Conservation (phyloP, 1,284 basidiomycete species). For the Apiotrichum gracile region DNA sequence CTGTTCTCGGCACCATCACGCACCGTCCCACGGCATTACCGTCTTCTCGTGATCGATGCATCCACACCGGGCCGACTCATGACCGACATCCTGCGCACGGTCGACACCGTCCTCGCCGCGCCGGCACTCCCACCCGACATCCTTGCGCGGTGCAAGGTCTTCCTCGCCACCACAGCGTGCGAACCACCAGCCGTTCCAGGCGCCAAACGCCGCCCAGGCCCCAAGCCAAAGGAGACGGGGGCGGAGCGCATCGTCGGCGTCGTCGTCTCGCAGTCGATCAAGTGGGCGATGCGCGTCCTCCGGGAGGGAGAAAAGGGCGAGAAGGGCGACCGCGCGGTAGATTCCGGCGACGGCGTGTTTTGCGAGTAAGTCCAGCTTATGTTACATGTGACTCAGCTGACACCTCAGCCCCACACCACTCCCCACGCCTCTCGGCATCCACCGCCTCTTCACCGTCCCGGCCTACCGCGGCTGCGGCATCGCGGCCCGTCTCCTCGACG, state of each 20-base stretch:
- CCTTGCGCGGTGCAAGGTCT: conserved; percentile 42
- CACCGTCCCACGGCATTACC: neutral
- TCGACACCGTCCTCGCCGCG: conserved; percentile 47
- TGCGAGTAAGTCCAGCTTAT: conserved; percentile 46
- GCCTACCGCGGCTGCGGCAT: conserved; percentile 40
- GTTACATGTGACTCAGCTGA: neutral
- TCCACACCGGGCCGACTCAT: conserved; percentile 32
- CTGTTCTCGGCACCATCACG: neutral
- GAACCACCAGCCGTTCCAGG: conserved; percentile 16
- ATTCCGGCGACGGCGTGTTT: conserved; percentile 43
- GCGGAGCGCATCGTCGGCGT: conserved; percentile 43
- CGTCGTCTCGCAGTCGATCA: conserved; percentile 47
- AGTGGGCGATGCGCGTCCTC: conserved; percentile 44
- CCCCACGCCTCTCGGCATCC: conserved; percentile 48
- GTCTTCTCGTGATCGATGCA: conserved; percentile 36
- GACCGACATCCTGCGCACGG: conserved; percentile 41
- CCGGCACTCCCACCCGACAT: conserved; percentile 41
- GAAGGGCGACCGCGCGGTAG: conserved; percentile 23
- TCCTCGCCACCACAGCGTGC: conserved; percentile 42
- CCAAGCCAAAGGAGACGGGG: neutral
- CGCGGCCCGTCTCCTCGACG: conserved; percentile 40
- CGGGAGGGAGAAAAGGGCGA: conserved; percentile 8
- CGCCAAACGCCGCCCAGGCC: neutral
- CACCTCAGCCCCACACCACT: conserved; percentile 36
- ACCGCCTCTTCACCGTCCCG: conserved; percentile 49